These are phyloP conservation scores for Pestalotiopsis sp. DNA, from an alignment of 2,329 filamentous ascomycete species.

Conservation along the genomic window DNA sequence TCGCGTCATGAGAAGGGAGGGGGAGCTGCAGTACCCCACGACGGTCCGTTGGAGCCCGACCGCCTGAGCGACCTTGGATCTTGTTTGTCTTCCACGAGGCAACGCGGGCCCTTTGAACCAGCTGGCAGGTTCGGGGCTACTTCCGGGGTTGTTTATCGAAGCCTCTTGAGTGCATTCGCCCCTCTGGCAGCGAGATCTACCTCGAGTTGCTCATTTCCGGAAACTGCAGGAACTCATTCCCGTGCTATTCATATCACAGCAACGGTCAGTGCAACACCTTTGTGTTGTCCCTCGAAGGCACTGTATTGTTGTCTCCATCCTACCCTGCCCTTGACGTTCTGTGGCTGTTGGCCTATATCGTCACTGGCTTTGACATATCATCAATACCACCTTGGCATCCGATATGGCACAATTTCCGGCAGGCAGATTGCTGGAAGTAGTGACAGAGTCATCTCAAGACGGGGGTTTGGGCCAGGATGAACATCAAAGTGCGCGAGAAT, in stretches of 20 bases:
- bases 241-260: neutral
- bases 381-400: constrained; percentile 10
- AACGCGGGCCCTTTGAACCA: neutral
- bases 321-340: neutral
- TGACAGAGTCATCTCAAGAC: constrained; percentile 16
- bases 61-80: neutral
- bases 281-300: neutral
- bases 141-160: neutral
- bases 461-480: constrained; percentile 6
- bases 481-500: constrained; percentile 29
- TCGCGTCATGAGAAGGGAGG: neutral
- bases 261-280: neutral
- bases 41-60: constrained; percentile 5
- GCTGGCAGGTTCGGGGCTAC: neutral
- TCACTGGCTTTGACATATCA: constrained; percentile 6
- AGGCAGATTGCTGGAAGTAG: constrained; percentile 3
- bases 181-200: neutral
- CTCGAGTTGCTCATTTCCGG: neutral
- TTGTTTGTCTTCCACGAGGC: neutral
- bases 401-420: constrained; percentile 2
- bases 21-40: constrained; percentile 4
- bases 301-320: neutral
- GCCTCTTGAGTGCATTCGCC: neutral
- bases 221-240: neutral
- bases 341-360: neutral